Percentiles rank a stretch among this genome's conserved stretches.
phyloP scores from a whole-genome alignment of 805 yeast genomes.

The Candida boleticola region DNA sequence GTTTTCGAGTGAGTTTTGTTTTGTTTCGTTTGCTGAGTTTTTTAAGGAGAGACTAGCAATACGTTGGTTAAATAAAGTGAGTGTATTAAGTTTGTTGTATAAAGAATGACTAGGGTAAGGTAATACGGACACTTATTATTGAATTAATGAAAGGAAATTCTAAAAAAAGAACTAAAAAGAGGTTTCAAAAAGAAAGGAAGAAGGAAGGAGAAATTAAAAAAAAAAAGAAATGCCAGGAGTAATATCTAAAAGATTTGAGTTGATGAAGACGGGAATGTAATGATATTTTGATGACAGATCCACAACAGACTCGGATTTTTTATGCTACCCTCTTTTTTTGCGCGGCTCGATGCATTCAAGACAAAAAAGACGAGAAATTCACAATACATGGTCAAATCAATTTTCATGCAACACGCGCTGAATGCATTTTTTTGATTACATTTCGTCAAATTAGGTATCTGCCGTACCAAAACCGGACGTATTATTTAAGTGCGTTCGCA shows the following conservation, averaged over 20 bases:
- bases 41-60: slow-evolving; percentile 17
- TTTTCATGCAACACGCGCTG: too few relatives aligned
- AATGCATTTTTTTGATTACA: slow-evolving; percentile 4
- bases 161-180: neutral
- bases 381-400: too few relatives aligned
- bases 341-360: too few relatives aligned
- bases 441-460: slow-evolving; percentile 1
- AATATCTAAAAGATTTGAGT: neutral
- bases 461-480: slow-evolving; percentile 1
- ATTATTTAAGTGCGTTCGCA: neutral
- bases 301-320: slow-evolving; percentile 1
- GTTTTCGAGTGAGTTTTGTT: neutral
- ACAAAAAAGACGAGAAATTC: neutral
- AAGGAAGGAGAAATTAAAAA: neutral
- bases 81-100: slow-evolving; percentile 1
- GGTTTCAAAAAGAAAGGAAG: neutral
- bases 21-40: neutral
- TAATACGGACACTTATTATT: neutral
- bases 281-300: slow-evolving; percentile 1
- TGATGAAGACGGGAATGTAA: neutral
- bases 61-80: too few relatives aligned
- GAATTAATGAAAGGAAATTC: neutral
- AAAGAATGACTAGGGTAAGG: slow-evolving; percentile 8
- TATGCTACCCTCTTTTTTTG: too few relatives aligned
- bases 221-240: neutral